Evolutionary conservation across 1,284 basidiomycete species (phyloP).

Genomic region (Trametes versicolor): DNA sequence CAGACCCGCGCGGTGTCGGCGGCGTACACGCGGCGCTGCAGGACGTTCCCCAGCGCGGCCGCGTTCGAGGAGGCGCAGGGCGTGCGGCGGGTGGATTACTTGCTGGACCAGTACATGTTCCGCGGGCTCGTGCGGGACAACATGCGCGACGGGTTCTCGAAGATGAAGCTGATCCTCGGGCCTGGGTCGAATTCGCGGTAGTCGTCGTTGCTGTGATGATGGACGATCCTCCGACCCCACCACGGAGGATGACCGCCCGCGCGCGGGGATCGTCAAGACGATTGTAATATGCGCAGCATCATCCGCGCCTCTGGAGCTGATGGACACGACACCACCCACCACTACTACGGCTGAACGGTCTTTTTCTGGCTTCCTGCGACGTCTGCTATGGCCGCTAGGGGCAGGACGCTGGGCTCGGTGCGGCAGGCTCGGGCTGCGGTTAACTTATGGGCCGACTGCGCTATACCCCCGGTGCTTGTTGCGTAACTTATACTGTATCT

Average conservation of each 20-base stretch:
- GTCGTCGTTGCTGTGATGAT: neutral
- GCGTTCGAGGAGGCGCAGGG: constrained; percentile 59
- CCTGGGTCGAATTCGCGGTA: constrained; percentile 21
- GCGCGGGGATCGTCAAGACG: neutral
- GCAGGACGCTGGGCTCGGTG: neutral
- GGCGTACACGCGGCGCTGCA: constrained; percentile 67
- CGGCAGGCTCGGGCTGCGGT: neutral
- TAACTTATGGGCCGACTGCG: neutral
- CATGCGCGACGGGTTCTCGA: constrained; percentile 49
- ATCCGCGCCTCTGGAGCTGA: neutral
- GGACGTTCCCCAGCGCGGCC: constrained; percentile 49
- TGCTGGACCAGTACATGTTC: constrained; percentile 61
- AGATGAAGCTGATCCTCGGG: constrained; percentile 51
- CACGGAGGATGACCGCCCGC: neutral
- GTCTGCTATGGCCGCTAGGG: neutral
- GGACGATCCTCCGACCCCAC: neutral
- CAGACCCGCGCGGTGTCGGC: constrained; percentile 55
- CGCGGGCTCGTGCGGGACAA: constrained; percentile 58
- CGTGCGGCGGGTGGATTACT: constrained; percentile 56
- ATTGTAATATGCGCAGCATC: neutral
- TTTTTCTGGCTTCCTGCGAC: constrained; percentile 4
- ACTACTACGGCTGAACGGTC: constrained; percentile 3
- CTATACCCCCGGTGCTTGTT: neutral
- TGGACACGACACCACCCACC: neutral
- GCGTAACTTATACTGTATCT: constrained; percentile 1